A percentile compares a stretch with the other conserved stretches of the same genome.
phyloP scores from a whole-genome alignment of 768 basidiomycete genomes.

The Pulveroboletus sp. region DNA sequence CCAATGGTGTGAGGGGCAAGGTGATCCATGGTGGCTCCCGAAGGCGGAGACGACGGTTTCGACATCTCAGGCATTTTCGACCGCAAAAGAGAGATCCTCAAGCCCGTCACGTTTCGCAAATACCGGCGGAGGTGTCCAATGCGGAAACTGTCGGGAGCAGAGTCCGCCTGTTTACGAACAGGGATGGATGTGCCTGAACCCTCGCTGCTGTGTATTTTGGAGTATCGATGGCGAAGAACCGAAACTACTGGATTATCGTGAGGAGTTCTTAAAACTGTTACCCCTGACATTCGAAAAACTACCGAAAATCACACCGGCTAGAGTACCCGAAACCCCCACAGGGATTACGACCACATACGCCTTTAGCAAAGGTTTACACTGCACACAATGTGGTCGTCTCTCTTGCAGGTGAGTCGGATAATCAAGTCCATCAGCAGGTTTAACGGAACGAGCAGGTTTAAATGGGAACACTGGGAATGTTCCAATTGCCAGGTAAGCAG shows the following conservation, averaged over 20 bases:
- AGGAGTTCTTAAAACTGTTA: slow-evolving; percentile 42
- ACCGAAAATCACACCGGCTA: slow-evolving; percentile 39
- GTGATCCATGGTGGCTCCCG: slow-evolving; percentile 46
- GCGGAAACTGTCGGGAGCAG: slow-evolving; percentile 39
- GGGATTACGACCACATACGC: slow-evolving; percentile 49
- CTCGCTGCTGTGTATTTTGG: slow-evolving; percentile 59
- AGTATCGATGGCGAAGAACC: slow-evolving; percentile 27
- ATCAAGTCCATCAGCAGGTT: neutral
- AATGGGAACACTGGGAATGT: slow-evolving; percentile 77
- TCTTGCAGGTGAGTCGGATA: slow-evolving; percentile 57
- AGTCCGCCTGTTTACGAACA: slow-evolving; percentile 53
- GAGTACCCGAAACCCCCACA: slow-evolving; percentile 23
- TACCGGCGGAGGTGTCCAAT: slow-evolving; percentile 22
- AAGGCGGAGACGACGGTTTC: neutral
- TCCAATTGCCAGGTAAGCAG: slow-evolving; percentile 49
- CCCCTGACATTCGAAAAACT: slow-evolving; percentile 31
- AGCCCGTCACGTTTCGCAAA: neutral
- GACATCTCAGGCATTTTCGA: neutral
- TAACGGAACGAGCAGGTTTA: slow-evolving; percentile 42
- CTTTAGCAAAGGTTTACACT: slow-evolving; percentile 68
- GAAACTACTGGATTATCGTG: slow-evolving; percentile 44
- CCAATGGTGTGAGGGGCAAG: slow-evolving; percentile 78
- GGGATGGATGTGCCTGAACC: slow-evolving; percentile 63
- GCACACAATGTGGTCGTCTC: slow-evolving; percentile 61
- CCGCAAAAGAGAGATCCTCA: too few relatives aligned